Evolutionary conservation across 495 filamentous ascomycete species (phyloP), one percentile per base, ranked within the genome.

Genomic region (Entonaema liquescens): DNA sequence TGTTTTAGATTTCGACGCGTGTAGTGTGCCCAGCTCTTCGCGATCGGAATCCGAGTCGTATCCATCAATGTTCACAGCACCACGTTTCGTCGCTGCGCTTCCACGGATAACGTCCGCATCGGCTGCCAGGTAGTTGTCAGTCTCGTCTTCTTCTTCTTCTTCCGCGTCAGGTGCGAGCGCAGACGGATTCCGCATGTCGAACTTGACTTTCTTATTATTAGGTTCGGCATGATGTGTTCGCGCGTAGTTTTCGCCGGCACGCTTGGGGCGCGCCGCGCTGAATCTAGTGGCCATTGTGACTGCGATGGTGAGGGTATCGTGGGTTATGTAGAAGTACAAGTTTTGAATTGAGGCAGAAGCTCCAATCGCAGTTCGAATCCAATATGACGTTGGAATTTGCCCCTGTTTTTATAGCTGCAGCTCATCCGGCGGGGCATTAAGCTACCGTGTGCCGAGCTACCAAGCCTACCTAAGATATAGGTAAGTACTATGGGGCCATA

Each of bases 31-130:
- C 19, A 73, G 68, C 59, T 73, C 77, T 70, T 98, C 95, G 61
- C 94, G 94, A 8, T 95, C 94, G 31, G 92, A 95, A 78, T 99
- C 95, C 0, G 90, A 95, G 59, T 98, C 95, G 81, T 98, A 98
- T 2, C 96, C 95, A 74, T 98, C 95, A 29, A 99, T 89, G 68
- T 98, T 97, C 33, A 99, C 89, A 2, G 94, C 95, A 72, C 93
- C 92, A 62, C 95, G 93, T 74, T 97, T 97, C 0, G 91, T 89
- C 49, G 90, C 89, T 0, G 89, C 91, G 15, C 89, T 84, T n/a
- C 89, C 89, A 38, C 95, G 95, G 66, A 98, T 97, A 57, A 97
- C 94, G 73, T 98, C 95, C 12, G 93, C 92, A 40, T 97, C 94
- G 6, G 67, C 75, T 33, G 73, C 72, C 0, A 77, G 65, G 15